phyloP scores from a whole-genome alignment of 257 asterid genomes.

The Fraxinus anomala region DNA sequence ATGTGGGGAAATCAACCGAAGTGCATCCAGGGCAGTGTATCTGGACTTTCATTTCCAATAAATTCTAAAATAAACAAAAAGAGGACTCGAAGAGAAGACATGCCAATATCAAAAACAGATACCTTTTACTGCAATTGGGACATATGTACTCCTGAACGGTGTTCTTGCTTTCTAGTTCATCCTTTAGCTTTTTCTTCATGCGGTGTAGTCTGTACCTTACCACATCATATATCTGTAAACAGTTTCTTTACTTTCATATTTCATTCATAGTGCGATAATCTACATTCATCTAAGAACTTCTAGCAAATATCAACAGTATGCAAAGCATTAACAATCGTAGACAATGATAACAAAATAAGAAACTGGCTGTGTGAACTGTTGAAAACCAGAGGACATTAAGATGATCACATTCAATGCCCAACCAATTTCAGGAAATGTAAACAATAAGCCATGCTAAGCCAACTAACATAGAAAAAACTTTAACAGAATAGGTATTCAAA shows the following conservation, averaged over 20 bases:
- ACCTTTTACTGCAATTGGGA: constrained; percentile 87
- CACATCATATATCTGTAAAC: constrained; percentile 81
- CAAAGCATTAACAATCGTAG: background rate
- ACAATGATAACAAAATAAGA: constrained; percentile 14
- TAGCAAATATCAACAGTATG: constrained; percentile 20
- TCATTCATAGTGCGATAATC: background rate
- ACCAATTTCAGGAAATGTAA: background rate
- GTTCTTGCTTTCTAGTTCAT: constrained; percentile 91
- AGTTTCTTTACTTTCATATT: background rate
- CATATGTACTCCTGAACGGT: constrained; percentile 88
- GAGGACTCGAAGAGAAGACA: constrained; percentile 11
- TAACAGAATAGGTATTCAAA: background rate
- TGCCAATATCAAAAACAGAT: constrained; percentile 3
- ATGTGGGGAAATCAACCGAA: constrained; percentile 60
- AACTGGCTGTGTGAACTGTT: background rate
- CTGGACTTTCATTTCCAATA: constrained; percentile 43
- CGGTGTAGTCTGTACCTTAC: constrained; percentile 91
- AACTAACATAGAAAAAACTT: background rate
- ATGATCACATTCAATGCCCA: constrained; percentile 7
- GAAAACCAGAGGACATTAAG: background rate
- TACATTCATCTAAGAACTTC: constrained; percentile 15
- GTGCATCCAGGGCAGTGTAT: constrained; percentile 87
- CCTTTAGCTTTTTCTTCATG: constrained; percentile 89
- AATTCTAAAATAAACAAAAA: constrained; percentile 21
- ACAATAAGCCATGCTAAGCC: background rate